Conservation (phyloP, 2,329 filamentous ascomycete species). For the Bipolaris victoriae region DNA sequence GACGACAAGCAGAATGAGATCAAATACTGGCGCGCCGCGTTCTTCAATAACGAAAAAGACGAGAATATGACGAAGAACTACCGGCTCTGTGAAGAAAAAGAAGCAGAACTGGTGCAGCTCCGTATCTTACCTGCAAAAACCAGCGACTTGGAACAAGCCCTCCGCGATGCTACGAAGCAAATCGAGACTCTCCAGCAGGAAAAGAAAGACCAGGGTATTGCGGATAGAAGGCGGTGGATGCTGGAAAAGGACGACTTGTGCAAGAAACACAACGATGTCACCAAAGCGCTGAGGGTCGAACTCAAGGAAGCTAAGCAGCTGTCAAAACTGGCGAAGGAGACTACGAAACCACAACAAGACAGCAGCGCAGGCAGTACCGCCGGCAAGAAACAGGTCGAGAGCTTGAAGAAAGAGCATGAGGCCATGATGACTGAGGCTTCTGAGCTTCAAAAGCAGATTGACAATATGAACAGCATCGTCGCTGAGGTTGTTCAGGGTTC, state of each 20-base stretch:
- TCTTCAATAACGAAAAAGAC: neutral
- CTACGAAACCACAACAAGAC: neutral
- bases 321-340: neutral
- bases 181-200: neutral
- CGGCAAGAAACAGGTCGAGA: neutral
- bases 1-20: neutral
- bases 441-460: neutral
- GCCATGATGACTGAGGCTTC: neutral
- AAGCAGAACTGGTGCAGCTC: neutral
- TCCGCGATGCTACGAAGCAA: neutral
- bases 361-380: neutral
- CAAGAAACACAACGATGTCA: neutral
- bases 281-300: neutral
- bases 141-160: neutral
- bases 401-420: neutral
- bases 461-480: neutral
- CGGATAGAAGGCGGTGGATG: constrained; percentile 1
- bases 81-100: neutral
- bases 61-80: neutral
- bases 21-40: neutral
- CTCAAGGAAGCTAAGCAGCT: neutral
- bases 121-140: neutral
- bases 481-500: neutral
- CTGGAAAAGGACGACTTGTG: neutral
- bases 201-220: constrained; percentile 4